Percentiles rank a stretch among this genome's conserved stretches.
Conservation (phyloP, 1,284 basidiomycete genomes). For the Sanguinoderma infundibulare region DNA sequence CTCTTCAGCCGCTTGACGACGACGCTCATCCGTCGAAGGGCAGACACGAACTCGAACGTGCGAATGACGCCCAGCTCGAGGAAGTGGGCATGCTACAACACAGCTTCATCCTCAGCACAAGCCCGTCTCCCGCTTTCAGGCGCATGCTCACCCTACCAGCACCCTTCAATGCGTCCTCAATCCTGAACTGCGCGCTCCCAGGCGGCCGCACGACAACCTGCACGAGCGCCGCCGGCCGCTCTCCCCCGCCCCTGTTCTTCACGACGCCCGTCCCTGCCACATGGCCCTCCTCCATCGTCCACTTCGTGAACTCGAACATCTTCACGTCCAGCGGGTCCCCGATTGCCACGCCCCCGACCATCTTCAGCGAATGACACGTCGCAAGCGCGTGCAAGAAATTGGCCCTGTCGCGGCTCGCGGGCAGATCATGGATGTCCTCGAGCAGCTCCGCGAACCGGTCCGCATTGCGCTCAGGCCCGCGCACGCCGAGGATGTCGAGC, state of each 20-base stretch:
- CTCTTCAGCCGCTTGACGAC: conserved; percentile 96
- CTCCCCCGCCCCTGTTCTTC: conserved; percentile 64
- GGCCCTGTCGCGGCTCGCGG: conserved; percentile 67
- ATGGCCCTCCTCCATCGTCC: conserved; percentile 94
- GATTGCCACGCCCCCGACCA: conserved; percentile 87
- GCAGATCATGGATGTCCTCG: conserved; percentile 84
- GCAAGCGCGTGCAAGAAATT: conserved; percentile 92
- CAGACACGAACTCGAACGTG: conserved; percentile 96
- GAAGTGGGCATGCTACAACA: conserved; percentile 85
- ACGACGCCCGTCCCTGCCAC: conserved; percentile 70
- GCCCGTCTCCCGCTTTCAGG: neutral
- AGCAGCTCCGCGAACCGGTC: conserved; percentile 92
- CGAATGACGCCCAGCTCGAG: conserved; percentile 95
- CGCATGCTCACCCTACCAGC: conserved; percentile 68
- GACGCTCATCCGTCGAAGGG: conserved; percentile 95
- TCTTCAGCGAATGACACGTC: conserved; percentile 96
- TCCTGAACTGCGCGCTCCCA: conserved; percentile 84
- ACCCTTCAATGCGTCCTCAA: conserved; percentile 92
- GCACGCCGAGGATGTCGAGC: conserved; percentile 93
- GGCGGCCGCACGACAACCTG: conserved; percentile 97
- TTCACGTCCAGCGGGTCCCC: conserved; percentile 97
- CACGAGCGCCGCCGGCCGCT: conserved; percentile 89
- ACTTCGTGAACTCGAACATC: conserved; percentile 97
- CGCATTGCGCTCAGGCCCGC: conserved; percentile 75
- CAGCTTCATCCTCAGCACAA: conserved; percentile 6